Evolutionary conservation across 108 stramenopile species (phyloP), one percentile per base, ranked within the genome.

Genomic region (Cafeteria roenbergensis): DNA sequence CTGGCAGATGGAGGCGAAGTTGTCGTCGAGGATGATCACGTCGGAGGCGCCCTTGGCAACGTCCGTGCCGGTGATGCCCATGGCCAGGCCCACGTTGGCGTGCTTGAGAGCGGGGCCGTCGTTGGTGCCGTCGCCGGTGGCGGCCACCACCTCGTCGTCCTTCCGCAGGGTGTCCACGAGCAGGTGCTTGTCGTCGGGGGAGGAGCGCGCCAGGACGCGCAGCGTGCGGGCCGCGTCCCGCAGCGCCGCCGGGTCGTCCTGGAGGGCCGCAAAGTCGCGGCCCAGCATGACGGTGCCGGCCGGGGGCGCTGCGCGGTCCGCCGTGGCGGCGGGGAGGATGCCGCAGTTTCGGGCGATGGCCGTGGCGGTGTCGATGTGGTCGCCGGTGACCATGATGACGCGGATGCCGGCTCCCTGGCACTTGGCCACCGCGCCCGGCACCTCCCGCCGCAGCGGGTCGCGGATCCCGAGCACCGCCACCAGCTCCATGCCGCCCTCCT

Each of bases 111-210:
- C 97, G 0, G 95, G 95, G 31, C 94, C 95, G 71, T 99, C 97
- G 69, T 98, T 98, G 58, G 95, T 94, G 27, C 96, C 94, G 60
- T 92, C 90, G 0, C 97, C 97, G 25, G 97, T 99, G 93, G 96
- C 96, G 31, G 97, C 94, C 51, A 91, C 73, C 24, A 96, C 87
- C 73, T 96, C 90, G 27, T 78, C 81, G n/a, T 85, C 73, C 66
- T 79, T 75, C 70, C 94, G 91, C 27, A 99, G 78, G 88, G 94
- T 88, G 68, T 90, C 86, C 55, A 99, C 86, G 32, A 99, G 78
- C 51, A 79, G 74, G 79, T 95, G 97, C 81, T 99, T 99, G 77
- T 96, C 93, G 29, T 87, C 81, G 9, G 97, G 97, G 72, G 93
- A 91, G 27, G 94, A 90, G 32, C 97, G 83, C 67, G 94, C 96